Base-by-base conservation (phyloP, 192 early-diverging fungal genomes). In the Linderina pennispora region DNA sequence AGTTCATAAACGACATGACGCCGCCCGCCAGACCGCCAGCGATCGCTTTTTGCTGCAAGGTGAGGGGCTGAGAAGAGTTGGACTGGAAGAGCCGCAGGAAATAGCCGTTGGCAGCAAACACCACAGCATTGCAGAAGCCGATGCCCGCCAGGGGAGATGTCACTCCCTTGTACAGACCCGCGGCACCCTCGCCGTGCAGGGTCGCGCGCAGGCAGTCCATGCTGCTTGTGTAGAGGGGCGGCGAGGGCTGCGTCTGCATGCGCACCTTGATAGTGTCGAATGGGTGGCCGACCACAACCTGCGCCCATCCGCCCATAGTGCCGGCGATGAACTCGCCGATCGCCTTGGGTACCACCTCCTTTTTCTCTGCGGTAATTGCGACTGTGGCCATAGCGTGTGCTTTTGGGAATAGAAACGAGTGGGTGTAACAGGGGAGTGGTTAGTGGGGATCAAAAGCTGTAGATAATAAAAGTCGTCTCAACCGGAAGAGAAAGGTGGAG, bases 201-300 rank as follows among this genome's bases (percentile, higher is more conserved):
- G 91, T 98, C 25, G 86, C 67, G 17, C 86, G 73, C 19, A 88
- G 55, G 48, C 94, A 98, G 59, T 98, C 87, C 81, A 79, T 83
- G 10, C 77, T 83, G 52, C 77, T 86, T 48, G 75, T 70, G 55
- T 81, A 86, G 16, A 71, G 50, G 13, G 79, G 77, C 20, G 77
- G 75, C n/a, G 40, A 56, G 15, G 73, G 55, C 45, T 91, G 77
- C 35, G 87, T 62, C 53, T 87, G 84, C 43, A 86, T 57, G 26
- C 90, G 83, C 26, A 84, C 85, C 58, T 92, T 92, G 72, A 92
- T 81, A 1, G 88, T 90, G 50, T 92, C 90, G 49, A 92, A 79
- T 15, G 90, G 90, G 34, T 92, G 90, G 13, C 90, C 88, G 2
- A 80, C 75, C 11, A 69, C 52, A 0, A 83, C 83, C 28, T 86